phyloP scores from a whole-genome alignment of 495 filamentous ascomycete genomes.

The Talaromyces adpressus region DNA sequence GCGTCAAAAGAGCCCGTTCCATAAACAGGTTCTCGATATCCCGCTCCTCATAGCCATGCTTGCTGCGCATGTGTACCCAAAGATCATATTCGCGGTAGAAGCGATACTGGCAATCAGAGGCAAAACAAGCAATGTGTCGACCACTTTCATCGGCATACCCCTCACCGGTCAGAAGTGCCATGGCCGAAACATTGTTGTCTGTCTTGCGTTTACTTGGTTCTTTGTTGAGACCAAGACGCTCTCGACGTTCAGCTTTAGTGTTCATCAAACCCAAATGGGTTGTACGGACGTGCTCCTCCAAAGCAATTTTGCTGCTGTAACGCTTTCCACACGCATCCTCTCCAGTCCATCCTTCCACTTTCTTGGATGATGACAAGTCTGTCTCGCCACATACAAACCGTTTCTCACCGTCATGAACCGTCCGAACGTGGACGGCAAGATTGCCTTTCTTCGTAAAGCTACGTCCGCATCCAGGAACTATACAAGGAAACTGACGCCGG shows the following conservation, averaged over 20 bases:
- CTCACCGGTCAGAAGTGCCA: slow-evolving; percentile 51
- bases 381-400: slow-evolving; percentile 67
- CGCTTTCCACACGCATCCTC: slow-evolving; percentile 60
- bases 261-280: slow-evolving; percentile 57
- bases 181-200: slow-evolving; percentile 20
- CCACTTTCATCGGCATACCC: slow-evolving; percentile 47
- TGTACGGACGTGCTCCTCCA: slow-evolving; percentile 76
- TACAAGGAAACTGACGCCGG: slow-evolving; percentile 57
- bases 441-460: slow-evolving; percentile 74
- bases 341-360: slow-evolving; percentile 53
- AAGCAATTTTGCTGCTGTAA: slow-evolving; percentile 61
- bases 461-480: slow-evolving; percentile 55
- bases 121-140: slow-evolving; percentile 50
- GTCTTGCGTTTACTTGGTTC: slow-evolving; percentile 13
- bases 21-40: slow-evolving; percentile 44
- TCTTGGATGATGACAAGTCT: slow-evolving; percentile 50
- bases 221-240: slow-evolving; percentile 25
- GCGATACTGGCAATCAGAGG: slow-evolving; percentile 44
- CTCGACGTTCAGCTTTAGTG: slow-evolving; percentile 36
- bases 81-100: slow-evolving; percentile 66
- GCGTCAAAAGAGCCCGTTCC: slow-evolving; percentile 31
- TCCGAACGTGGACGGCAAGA: slow-evolving; percentile 68
- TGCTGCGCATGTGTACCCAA: slow-evolving; percentile 53
- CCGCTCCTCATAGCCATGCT: slow-evolving; percentile 42
- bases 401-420: slow-evolving; percentile 60